phyloP scores from a whole-genome alignment of 805 yeast genomes.

The Metschnikowia colocasiae region DNA sequence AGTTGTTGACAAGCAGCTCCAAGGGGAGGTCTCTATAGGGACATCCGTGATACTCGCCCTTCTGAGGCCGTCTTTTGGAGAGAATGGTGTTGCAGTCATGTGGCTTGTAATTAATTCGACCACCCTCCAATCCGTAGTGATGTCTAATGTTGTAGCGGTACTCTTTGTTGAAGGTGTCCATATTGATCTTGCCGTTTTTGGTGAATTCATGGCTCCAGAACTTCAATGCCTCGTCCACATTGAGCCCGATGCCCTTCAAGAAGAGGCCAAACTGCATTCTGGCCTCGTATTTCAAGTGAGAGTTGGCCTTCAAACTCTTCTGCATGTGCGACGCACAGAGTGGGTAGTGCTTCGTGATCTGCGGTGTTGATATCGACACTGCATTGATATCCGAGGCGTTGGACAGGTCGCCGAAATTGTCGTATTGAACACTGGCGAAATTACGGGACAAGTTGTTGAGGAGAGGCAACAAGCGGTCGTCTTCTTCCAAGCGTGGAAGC shows the following conservation, averaged over 20 bases:
- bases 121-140: constrained; percentile 89
- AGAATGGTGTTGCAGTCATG: constrained; percentile 79
- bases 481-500: constrained; percentile 84
- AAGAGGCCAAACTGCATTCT: constrained; percentile 84
- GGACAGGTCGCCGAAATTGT: constrained; percentile 43
- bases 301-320: constrained; percentile 51
- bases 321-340: constrained; percentile 72
- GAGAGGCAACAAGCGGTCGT: constrained; percentile 82
- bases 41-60: constrained; percentile 83
- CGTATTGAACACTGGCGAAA: constrained; percentile 46
- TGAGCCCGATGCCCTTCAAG: constrained; percentile 84
- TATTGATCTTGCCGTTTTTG: constrained; percentile 44
- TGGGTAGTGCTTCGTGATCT: constrained; percentile 67
- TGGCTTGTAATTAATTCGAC: constrained; percentile 78
- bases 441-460: constrained; percentile 68
- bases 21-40: constrained; percentile 76
- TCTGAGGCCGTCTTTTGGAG: constrained; percentile 63
- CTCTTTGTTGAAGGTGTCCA: constrained; percentile 81
- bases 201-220: constrained; percentile 82
- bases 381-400: constrained; percentile 52
- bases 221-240: constrained; percentile 79
- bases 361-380: constrained; percentile 51
- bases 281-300: constrained; percentile 78
- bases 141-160: constrained; percentile 87
- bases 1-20: constrained; percentile 56